Evolutionary conservation across 441 rosid genomes (phyloP), one percentile per base, ranked within the genome.

Genomic region (Biscutella laevigata): DNA sequence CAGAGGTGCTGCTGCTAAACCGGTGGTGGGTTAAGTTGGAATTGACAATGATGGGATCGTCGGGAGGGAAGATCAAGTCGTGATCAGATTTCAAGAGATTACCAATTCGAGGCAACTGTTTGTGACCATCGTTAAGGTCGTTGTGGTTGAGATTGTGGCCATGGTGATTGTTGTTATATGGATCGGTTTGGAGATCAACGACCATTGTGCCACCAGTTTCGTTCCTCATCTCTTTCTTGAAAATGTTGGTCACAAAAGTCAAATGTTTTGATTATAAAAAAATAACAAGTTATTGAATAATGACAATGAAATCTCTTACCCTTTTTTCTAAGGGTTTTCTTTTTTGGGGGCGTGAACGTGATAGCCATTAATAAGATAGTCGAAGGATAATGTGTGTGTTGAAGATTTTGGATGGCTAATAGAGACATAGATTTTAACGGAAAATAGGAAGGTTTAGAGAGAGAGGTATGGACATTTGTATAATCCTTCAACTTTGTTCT

Each of bases 1-100:
- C n/a, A 0, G 79, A 75, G 40, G 72, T 74, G 53, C 45, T 75
- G 71, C 65, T 72, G n/a, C n/a, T n/a, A 51, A 75, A 75, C 3
- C 88, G 67, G 2, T 60, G 61, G 19, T 43, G 72, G n/a, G 48
- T 62, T 21, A 51, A 7, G 60, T 7, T 62, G 25, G 49, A 25
- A 16, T 67, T 14, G 42, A 15, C 24, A 41, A 43, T 27, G 41
- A 45, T 16, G 9, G 58, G 70, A 4, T 34, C 58, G 32, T 10
- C 15, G 0, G 57, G 24, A 56, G 71, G 47, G 15, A 79, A 67
- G 43, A 63, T 16, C 1, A 64, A 59, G 44, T 71, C 63, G 39
- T 74, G 75, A 8, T 83, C 76, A 2, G 74, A 48, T 11, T 55
- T 48, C 50, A 79, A 67, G 34, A 81, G 58, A 43, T 71, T 66